phyloP scores from a whole-genome alignment of 2,329 filamentous ascomycete genomes.

The Botryotinia convoluta region DNA sequence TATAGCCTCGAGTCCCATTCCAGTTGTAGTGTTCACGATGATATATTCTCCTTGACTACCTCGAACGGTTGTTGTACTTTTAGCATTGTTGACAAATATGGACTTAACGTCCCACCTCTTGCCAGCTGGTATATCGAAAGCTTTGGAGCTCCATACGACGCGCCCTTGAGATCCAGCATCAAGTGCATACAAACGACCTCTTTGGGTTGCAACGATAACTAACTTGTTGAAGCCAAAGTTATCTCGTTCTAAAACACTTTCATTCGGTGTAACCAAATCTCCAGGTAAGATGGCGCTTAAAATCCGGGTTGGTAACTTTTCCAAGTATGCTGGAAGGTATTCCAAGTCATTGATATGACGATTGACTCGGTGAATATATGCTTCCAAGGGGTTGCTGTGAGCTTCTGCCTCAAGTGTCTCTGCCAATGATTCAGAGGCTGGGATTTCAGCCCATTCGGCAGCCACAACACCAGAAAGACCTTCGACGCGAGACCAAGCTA shows the following conservation, averaged over 20 bases:
- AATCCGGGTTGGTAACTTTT: conserved; percentile 65
- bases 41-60: conserved; percentile 58
- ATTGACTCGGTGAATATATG: conserved; percentile 84
- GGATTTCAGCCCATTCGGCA: conserved; percentile 76
- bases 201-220: conserved; percentile 74
- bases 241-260: conserved; percentile 58
- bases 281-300: conserved; percentile 57
- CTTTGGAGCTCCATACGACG: conserved; percentile 72
- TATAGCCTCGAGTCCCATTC: conserved; percentile 48
- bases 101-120: conserved; percentile 65
- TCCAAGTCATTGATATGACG: conserved; percentile 78
- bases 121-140: conserved; percentile 54
- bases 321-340: conserved; percentile 71
- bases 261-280: conserved; percentile 47
- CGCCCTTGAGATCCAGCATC: conserved; percentile 72
- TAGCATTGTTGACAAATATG: conserved; percentile 59
- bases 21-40: conserved; percentile 52
- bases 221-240: conserved; percentile 88
- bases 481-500: conserved; percentile 79
- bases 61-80: conserved; percentile 43
- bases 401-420: conserved; percentile 83
- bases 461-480: conserved; percentile 76
- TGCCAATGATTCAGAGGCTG: conserved; percentile 69
- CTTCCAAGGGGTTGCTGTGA: conserved; percentile 72
- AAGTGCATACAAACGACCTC: conserved; percentile 76